Evolutionary conservation across 768 basidiomycete genomes (phyloP).

Genomic region (Amanita pallidorosea): DNA sequence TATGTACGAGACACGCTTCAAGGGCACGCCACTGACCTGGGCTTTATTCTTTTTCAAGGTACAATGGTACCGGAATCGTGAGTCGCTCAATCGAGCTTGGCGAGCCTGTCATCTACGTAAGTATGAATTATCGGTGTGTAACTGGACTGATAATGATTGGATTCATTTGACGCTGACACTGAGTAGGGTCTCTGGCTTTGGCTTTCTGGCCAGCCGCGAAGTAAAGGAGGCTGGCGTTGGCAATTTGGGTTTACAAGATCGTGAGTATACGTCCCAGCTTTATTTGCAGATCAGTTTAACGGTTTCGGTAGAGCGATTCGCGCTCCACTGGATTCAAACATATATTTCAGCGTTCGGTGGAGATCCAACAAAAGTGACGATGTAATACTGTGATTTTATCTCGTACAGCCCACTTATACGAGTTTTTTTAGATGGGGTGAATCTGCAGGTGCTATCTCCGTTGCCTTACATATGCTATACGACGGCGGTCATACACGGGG

Average conservation of each 20-base stretch:
- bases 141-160: constrained; percentile 6
- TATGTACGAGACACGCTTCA: constrained; percentile 21
- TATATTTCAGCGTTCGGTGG: constrained; percentile 58
- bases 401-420: background rate
- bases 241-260: constrained; percentile 61
- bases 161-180: constrained; percentile 26
- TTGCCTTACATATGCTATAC: constrained; percentile 36
- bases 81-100: constrained; percentile 26
- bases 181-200: constrained; percentile 33
- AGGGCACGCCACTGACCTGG: constrained; percentile 4
- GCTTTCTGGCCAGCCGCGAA: constrained; percentile 42
- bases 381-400: constrained; percentile 19
- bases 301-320: constrained; percentile 33
- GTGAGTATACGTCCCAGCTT: constrained; percentile 21
- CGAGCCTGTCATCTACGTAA: constrained; percentile 32
- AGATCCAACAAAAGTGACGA: constrained; percentile 48
- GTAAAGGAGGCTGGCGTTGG: constrained; percentile 40
- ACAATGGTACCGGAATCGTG: constrained; percentile 28
- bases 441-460: constrained; percentile 43
- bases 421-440: constrained; percentile 24
- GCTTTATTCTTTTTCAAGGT: constrained; percentile 10
- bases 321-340: constrained; percentile 55
- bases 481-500: constrained; percentile 30
- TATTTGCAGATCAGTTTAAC: background rate
- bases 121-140: constrained; percentile 30